These are phyloP conservation scores for Kwoniella dejecticola DNA, from an alignment of 768 basidiomycete genomes.

Conservation along the genomic window DNA sequence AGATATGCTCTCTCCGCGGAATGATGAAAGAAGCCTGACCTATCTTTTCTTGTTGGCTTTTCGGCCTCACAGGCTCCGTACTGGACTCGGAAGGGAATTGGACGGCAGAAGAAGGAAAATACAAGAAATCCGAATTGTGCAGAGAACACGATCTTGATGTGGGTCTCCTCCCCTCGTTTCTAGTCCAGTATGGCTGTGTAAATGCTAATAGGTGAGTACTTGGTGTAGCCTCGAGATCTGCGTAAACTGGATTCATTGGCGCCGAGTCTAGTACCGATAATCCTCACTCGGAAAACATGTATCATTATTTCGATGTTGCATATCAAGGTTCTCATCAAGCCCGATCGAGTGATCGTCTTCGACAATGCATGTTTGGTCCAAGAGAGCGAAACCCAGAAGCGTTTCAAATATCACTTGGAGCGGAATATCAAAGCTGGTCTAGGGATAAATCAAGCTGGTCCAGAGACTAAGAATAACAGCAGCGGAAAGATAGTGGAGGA, in stretches of 20 bases:
- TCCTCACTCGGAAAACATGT: slow-evolving; percentile 82
- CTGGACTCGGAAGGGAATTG: slow-evolving; percentile 76
- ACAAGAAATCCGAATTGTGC: slow-evolving; percentile 87
- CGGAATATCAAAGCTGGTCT: slow-evolving; percentile 46
- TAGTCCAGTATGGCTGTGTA: too few relatives aligned
- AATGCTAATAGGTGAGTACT: too few relatives aligned
- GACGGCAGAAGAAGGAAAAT: slow-evolving; percentile 57
- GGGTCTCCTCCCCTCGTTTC: too few relatives aligned
- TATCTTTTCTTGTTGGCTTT: slow-evolving; percentile 15
- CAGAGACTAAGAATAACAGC: slow-evolving; percentile 15
- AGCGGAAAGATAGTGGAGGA: too few relatives aligned
- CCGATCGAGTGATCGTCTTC: slow-evolving; percentile 86
- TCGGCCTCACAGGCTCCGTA: slow-evolving; percentile 66
- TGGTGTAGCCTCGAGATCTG: slow-evolving; percentile 92
- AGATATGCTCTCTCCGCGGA: too few relatives aligned
- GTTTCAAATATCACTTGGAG: slow-evolving; percentile 50
- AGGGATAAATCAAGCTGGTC: neutral
- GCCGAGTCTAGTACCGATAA: slow-evolving; percentile 92
- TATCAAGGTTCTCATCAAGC: slow-evolving; percentile 90
- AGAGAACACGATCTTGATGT: slow-evolving; percentile 86
- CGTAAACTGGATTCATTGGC: slow-evolving; percentile 94
- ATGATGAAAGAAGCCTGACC: slow-evolving; percentile 7
- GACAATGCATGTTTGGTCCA: slow-evolving; percentile 76
- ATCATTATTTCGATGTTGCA: slow-evolving; percentile 93
- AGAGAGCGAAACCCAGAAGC: slow-evolving; percentile 40